A percentile compares a stretch with the other conserved stretches of the same genome.
phyloP scores from a whole-genome alignment of 768 basidiomycete species.

The Tricholoma flavovirens region DNA sequence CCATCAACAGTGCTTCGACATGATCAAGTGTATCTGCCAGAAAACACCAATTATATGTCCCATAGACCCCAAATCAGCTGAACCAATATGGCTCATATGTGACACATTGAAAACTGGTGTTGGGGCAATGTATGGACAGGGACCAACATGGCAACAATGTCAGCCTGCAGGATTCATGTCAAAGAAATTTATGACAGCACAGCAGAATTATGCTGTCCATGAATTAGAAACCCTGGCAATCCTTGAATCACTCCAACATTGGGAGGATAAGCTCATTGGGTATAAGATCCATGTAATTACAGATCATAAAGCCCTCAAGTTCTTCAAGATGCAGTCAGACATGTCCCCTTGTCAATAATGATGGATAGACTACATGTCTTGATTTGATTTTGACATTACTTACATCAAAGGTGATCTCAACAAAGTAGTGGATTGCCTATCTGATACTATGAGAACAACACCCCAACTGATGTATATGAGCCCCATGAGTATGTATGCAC shows the following conservation, averaged over 20 bases:
- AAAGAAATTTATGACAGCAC: neutral
- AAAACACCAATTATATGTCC: conserved; percentile 19
- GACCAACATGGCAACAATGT: no score
- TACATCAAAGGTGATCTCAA: conserved; percentile 21
- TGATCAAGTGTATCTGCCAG: no score
- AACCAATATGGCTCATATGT: no score
- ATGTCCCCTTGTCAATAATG: conserved; percentile 13
- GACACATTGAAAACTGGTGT: no score
- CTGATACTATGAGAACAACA: conserved; percentile 11
- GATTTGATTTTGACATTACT: conserved; percentile 20
- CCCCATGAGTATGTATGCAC: no score
- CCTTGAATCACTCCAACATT: conserved; percentile 18
- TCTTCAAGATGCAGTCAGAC: conserved; percentile 13
- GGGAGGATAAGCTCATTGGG: conserved; percentile 27
- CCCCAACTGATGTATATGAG: no score
- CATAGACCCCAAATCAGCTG: conserved; percentile 11
- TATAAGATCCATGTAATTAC: conserved; percentile 18
- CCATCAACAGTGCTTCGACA: no score
- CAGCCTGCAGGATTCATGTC: neutral
- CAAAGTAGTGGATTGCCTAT: conserved; percentile 26
- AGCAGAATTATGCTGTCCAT: neutral
- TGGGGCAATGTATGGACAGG: no score
- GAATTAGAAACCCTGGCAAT: conserved; percentile 8
- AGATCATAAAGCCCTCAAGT: conserved; percentile 23
- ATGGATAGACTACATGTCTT: conserved; percentile 24